These are phyloP conservation scores for Bacidia rubella DNA, from an alignment of 495 filamentous ascomycete genomes.

Conservation along the genomic window DNA sequence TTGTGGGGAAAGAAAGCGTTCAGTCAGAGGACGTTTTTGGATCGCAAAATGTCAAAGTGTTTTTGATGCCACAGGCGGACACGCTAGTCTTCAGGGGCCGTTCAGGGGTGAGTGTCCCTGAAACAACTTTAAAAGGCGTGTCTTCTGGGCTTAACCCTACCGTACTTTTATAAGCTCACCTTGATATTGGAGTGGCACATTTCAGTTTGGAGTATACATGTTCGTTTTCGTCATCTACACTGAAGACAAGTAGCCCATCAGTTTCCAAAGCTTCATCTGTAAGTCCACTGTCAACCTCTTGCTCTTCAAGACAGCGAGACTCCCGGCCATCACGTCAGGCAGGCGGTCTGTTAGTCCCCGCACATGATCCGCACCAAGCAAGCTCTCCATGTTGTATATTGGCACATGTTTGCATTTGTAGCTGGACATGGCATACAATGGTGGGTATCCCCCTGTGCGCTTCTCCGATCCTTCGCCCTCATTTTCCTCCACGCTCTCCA, in stretches of 20 bases:
- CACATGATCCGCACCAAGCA: constrained; percentile 27
- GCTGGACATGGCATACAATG: constrained; percentile 4
- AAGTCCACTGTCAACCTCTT: constrained; percentile 30
- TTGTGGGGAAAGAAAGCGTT: not conserved
- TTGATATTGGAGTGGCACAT: not conserved
- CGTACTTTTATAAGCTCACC: no score
- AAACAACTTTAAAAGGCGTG: no score
- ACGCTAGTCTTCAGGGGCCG: no score
- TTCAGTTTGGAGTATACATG: no score
- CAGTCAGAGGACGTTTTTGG: not conserved
- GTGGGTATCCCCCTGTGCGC: constrained; percentile 11
- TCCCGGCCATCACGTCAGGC: constrained; percentile 16
- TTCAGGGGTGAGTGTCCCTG: no score
- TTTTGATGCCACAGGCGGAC: not conserved
- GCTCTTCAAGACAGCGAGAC: constrained; percentile 26
- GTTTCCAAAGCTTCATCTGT: constrained; percentile 51
- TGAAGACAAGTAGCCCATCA: constrained; percentile 39
- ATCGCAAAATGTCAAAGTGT: not conserved
- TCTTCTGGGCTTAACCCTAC: no score
- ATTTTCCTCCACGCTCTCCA: constrained; percentile 13
- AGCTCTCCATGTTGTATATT: constrained; percentile 29
- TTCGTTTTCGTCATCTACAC: not conserved
- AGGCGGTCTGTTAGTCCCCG: constrained; percentile 19
- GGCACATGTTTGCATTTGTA: constrained; percentile 25
- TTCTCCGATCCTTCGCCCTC: constrained; percentile 24